These are phyloP conservation scores for Chrysophaeum taylorii DNA, from an alignment of 352 stramenopile species.

Conservation along the genomic window DNA sequence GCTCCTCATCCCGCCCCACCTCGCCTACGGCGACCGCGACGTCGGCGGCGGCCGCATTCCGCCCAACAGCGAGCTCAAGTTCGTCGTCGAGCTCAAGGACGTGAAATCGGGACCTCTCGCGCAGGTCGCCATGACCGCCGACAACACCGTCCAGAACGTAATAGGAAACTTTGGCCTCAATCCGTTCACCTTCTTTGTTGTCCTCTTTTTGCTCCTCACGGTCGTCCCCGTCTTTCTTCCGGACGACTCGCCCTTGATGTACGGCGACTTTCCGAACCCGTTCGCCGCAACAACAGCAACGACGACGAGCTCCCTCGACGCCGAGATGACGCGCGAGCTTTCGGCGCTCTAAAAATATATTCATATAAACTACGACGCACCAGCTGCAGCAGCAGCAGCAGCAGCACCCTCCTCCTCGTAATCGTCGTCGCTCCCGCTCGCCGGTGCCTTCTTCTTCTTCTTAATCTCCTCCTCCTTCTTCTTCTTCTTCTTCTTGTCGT, in stretches of 20 bases:
- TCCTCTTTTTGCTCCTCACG: neutral
- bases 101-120: constrained; percentile 15
- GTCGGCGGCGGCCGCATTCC: constrained; percentile 29
- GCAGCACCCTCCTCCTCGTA: neutral
- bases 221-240: neutral
- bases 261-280: neutral
- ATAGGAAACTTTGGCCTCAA: neutral
- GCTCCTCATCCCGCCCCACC: constrained; percentile 12
- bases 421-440: neutral
- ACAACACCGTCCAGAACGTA: neutral
- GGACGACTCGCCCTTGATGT: neutral
- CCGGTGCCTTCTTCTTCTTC: neutral
- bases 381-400: too few species aligned
- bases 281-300: neutral
- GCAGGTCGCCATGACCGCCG: neutral
- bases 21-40: constrained; percentile 30
- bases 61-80: constrained; percentile 41
- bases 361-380: too few species aligned
- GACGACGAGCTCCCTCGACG: neutral
- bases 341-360: neutral
- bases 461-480: neutral
- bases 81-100: constrained; percentile 37
- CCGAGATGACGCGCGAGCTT: neutral
- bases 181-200: constrained; percentile 9
- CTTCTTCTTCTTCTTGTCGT: neutral